phyloP scores from a whole-genome alignment of 805 yeast species.

The Zygoascus flipseniorum region DNA sequence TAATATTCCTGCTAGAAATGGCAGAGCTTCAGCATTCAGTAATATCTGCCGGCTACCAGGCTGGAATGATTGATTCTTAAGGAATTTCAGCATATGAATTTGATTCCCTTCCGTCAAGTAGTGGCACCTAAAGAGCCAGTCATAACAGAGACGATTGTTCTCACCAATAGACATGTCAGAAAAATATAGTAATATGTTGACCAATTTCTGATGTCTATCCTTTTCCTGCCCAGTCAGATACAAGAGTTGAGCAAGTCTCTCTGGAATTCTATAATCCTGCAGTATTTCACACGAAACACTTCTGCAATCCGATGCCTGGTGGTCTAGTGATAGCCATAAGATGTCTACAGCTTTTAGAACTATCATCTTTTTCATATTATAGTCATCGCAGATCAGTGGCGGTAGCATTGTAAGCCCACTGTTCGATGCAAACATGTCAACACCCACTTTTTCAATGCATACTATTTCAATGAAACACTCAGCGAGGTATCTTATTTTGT shows the following conservation, averaged over 20 bases:
- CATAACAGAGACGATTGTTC: conserved; percentile 26
- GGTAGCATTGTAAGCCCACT: not conserved
- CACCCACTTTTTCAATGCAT: conserved; percentile 1
- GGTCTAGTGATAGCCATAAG: not conserved
- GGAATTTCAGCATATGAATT: conserved; percentile 35
- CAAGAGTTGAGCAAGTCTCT: not conserved
- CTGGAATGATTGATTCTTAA: conserved; percentile 27
- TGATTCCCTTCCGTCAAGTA: conserved; percentile 28
- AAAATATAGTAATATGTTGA: conserved; percentile 35
- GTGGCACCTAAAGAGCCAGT: conserved; percentile 25
- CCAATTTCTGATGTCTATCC: conserved; percentile 10
- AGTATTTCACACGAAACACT: not conserved
- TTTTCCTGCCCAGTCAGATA: not conserved
- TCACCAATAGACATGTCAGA: conserved; percentile 24
- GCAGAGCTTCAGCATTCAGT: conserved; percentile 33
- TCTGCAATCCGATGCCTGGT: not conserved
- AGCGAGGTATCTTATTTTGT: not conserved
- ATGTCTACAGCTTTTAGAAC: not conserved
- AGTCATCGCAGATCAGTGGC: not conserved
- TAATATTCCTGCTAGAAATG: conserved; percentile 33
- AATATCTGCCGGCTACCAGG: conserved; percentile 22
- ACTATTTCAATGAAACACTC: not conserved
- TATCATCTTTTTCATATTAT: not conserved
- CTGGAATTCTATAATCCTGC: not conserved
- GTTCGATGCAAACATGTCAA: not conserved